Percentiles rank a stretch among this genome's conserved stretches.
Evolutionary conservation across 345 rosid species (phyloP).

Genomic region (Raphanus raphanistrum): DNA sequence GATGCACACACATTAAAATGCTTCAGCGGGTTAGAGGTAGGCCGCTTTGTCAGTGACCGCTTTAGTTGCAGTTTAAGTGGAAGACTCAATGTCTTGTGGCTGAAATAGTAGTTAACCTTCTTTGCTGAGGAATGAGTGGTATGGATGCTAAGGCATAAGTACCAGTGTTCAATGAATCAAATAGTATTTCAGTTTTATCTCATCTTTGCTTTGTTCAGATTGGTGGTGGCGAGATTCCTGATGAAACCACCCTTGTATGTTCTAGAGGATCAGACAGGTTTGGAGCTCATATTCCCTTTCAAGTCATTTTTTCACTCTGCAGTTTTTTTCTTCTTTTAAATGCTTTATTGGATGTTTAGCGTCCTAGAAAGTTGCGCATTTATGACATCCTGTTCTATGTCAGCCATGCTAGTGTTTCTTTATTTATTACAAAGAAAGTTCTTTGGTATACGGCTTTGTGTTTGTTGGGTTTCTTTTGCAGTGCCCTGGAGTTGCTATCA

Average conservation of each 20-base stretch:
- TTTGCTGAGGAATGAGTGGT: constrained; percentile 15
- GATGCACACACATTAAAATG: background rate
- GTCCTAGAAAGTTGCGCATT: background rate
- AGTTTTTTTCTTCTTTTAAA: background rate
- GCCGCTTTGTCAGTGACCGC: constrained; percentile 1
- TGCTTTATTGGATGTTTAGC: background rate
- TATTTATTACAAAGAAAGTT: constrained; percentile 2
- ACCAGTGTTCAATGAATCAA: background rate
- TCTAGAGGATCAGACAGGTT: constrained; percentile 97
- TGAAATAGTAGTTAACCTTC: background rate
- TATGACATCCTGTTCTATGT: background rate
- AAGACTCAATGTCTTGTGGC: constrained; percentile 6
- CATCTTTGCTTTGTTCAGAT: constrained; percentile 54
- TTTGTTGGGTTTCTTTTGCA: constrained; percentile 44
- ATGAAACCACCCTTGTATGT: constrained; percentile 82
- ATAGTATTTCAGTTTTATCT: constrained; percentile 24
- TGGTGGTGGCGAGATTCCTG: constrained; percentile 89
- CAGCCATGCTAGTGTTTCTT: constrained; percentile 10
- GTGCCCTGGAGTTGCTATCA: constrained; percentile 84
- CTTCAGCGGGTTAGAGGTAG: background rate
- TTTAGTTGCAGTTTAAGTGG: constrained; percentile 14
- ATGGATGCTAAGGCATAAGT: constrained; percentile 5
- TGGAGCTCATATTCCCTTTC: constrained; percentile 33
- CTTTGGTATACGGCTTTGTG: constrained; percentile 39
- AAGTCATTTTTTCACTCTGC: background rate